Evolutionary conservation across 2,329 filamentous ascomycete genomes (phyloP), one percentile per base, ranked within the genome.

Genomic region (Fusarium pseudograminearum): DNA sequence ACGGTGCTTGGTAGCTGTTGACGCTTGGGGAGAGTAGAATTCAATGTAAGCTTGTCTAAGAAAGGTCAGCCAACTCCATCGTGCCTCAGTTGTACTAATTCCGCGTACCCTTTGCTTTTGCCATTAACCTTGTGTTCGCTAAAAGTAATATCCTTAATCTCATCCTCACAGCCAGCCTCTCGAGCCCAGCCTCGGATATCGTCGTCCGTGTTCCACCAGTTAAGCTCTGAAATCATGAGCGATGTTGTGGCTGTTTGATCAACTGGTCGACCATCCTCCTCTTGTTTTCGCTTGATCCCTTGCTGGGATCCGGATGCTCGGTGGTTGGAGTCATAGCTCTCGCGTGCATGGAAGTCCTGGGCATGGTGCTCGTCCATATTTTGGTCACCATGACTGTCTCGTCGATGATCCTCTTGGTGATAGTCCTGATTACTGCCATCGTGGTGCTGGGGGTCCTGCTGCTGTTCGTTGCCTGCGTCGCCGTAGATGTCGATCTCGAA

Each of bases 71-170:
- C 50, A 64, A 55, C 34, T 44, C 24, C 15, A 20, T 46, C 24
- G 30, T 33, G 31, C n/a, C 47, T 7, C 20, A 16, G 14, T 12
- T 34, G 15, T 18, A 12, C 22, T 38, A n/a, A 18, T 42, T 16
- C 42, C 24, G 4, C 52, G 7, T 85, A 97, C 94, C 96, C 95
- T 83, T 98, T 98, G 81, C 93, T 97, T 83, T 99, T 99, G 73
- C 96, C 96, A 73, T 99, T 99, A 48, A 98, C 94, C 79, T 99
- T 99, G 81, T 98, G 96, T 79, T 99, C 96, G 75, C 93, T 98
- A 79, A 98, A 99, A 0, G 94, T 97, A 53, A 99, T 89, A 65
- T 98, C 96, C 75, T 93, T 94, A 20, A 98, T 83, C 75, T 97
- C 93, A 46, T 90, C 87, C 78, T 98, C 96, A 72, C 89, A 93